phyloP scores from a whole-genome alignment of 805 yeast genomes.

The Candida sithepensis region DNA sequence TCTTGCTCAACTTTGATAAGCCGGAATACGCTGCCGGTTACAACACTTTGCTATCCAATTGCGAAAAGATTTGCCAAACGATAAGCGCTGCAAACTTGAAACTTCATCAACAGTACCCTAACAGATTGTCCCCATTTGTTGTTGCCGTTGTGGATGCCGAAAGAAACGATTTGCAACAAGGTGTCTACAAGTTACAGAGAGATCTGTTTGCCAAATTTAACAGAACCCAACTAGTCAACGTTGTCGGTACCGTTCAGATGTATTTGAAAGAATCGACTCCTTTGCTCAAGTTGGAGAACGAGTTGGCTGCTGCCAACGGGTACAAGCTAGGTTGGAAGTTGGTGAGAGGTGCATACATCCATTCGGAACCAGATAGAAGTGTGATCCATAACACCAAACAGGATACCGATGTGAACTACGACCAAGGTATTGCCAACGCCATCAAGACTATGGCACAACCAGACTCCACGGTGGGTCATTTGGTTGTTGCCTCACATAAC shows the following conservation, averaged over 20 bases:
- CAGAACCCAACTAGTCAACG: constrained; percentile 57
- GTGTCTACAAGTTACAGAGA: constrained; percentile 88
- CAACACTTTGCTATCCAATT: constrained; percentile 59
- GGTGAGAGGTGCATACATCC: constrained; percentile 95
- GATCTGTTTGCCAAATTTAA: constrained; percentile 72
- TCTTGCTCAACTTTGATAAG: constrained; percentile 56
- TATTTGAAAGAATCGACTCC: constrained; percentile 70
- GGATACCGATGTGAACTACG: constrained; percentile 77
- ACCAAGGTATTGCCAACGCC: constrained; percentile 61
- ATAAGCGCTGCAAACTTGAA: constrained; percentile 49
- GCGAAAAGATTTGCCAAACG: constrained; percentile 58
- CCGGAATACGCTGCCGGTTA: constrained; percentile 50
- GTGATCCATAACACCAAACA: constrained; percentile 74
- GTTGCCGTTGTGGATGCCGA: constrained; percentile 89
- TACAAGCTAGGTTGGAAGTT: constrained; percentile 84
- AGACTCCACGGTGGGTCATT: constrained; percentile 55
- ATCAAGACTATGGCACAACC: constrained; percentile 52
- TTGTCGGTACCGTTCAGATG: constrained; percentile 92
- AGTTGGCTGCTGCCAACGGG: constrained; percentile 53
- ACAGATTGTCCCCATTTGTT: constrained; percentile 67
- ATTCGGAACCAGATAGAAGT: constrained; percentile 72
- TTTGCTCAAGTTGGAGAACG: constrained; percentile 59
- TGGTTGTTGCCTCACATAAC: constrained; percentile 92
- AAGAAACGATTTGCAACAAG: constrained; percentile 80
- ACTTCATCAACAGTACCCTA: constrained; percentile 51